Evolutionary conservation across 805 yeast species (phyloP).

Genomic region (Lachancea sp.): DNA sequence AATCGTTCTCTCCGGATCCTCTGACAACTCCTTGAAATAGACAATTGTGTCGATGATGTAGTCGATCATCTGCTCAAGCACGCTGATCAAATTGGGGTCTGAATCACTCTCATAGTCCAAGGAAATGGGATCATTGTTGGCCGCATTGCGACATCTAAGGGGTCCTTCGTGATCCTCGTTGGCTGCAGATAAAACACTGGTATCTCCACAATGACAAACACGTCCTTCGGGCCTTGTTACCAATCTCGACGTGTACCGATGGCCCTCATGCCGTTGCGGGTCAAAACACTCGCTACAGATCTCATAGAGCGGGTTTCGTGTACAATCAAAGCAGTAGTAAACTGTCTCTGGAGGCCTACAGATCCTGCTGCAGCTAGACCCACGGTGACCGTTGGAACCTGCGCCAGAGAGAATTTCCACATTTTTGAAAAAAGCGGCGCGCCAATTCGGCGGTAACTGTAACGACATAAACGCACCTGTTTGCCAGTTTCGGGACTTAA

Average conservation of each 20-base stretch:
- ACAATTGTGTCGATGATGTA: slow-evolving; percentile 21
- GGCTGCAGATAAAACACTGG: slow-evolving; percentile 18
- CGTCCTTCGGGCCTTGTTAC: slow-evolving; percentile 29
- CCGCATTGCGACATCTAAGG: neutral
- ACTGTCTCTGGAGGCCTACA: slow-evolving; percentile 27
- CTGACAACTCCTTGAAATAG: slow-evolving; percentile 10
- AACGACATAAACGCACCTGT: slow-evolving; percentile 16
- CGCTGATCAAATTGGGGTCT: slow-evolving; percentile 9
- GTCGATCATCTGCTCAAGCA: slow-evolving; percentile 22
- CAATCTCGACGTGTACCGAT: slow-evolving; percentile 32
- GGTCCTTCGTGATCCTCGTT: neutral
- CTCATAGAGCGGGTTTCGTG: slow-evolving; percentile 29
- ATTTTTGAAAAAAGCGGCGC: slow-evolving; percentile 8
- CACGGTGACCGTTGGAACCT: slow-evolving; percentile 13
- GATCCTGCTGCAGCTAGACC: slow-evolving; percentile 23
- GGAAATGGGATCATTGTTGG: neutral
- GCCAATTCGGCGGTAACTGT: slow-evolving; percentile 7
- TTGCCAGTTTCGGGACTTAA: slow-evolving; percentile 19
- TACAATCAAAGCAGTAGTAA: slow-evolving; percentile 31
- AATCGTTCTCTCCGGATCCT: slow-evolving; percentile 4
- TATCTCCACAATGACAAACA: slow-evolving; percentile 31
- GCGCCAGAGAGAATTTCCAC: neutral
- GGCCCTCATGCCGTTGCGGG: slow-evolving; percentile 63
- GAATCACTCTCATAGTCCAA: neutral
- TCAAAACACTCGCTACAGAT: slow-evolving; percentile 72